Conservation (phyloP, 257 asterid species). For the Solanum tarapatanum region DNA sequence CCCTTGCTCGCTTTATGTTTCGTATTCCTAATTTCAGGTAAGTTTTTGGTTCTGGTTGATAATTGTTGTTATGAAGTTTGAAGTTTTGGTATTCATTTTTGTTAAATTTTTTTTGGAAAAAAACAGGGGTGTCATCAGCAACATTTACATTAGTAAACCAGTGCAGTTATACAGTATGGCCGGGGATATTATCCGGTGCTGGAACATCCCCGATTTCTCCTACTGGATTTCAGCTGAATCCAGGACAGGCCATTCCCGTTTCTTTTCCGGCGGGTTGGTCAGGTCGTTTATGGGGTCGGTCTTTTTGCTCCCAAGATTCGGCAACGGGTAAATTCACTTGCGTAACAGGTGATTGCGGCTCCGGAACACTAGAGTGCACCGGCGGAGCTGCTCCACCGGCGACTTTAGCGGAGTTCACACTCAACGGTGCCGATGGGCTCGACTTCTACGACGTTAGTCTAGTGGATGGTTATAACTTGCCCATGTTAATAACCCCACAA, state of each 20-base stretch:
- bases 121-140: conserved; percentile 25
- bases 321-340: conserved; percentile 41
- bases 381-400: conserved; percentile 56
- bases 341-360: conserved; percentile 60
- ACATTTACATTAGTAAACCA: conserved; percentile 55
- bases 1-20: neutral
- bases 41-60: neutral
- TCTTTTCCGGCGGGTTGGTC: conserved; percentile 51
- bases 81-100: neutral
- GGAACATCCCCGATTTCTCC: conserved; percentile 42
- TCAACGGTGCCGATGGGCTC: conserved; percentile 52
- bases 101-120: neutral
- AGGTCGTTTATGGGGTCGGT: conserved; percentile 69
- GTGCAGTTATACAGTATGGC: conserved; percentile 66
- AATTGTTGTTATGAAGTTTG: neutral
- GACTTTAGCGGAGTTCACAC: conserved; percentile 69
- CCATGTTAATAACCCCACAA: conserved; percentile 56
- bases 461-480: conserved; percentile 73
- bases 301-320: conserved; percentile 37
- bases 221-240: conserved; percentile 39
- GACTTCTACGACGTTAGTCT: conserved; percentile 79
- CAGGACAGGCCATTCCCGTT: conserved; percentile 32
- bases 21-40: conserved; percentile 21
- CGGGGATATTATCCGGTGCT: conserved; percentile 52
- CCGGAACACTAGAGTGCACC: conserved; percentile 43